phyloP scores from a whole-genome alignment of 345 rosid species.

The Rhizophora apiculata region DNA sequence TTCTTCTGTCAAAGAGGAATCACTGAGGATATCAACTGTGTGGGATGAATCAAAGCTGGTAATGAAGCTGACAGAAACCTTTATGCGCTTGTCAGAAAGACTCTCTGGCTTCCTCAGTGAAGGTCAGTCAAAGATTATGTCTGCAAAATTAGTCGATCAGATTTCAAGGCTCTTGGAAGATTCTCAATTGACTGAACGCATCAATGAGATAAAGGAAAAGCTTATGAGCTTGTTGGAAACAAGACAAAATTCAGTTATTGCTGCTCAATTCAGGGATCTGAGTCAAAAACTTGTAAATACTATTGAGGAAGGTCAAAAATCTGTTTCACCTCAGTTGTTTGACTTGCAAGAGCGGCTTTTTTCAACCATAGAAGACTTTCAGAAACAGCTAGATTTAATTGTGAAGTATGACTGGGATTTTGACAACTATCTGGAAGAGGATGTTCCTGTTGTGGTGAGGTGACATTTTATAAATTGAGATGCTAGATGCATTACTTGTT shows the following conservation, averaged over 20 bases:
- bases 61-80: constrained; percentile 59
- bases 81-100: constrained; percentile 78
- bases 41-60: constrained; percentile 78
- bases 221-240: constrained; percentile 71
- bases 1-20: constrained; percentile 40
- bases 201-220: constrained; percentile 64
- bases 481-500: constrained; percentile 19
- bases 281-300: constrained; percentile 68
- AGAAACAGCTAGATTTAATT: constrained; percentile 89
- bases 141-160: constrained; percentile 73
- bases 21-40: constrained; percentile 34
- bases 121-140: constrained; percentile 70
- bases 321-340: constrained; percentile 80
- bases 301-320: constrained; percentile 74
- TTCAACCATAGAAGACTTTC: constrained; percentile 80
- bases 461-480: constrained; percentile 39
- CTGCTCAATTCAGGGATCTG: constrained; percentile 66
- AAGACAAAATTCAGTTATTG: constrained; percentile 69
- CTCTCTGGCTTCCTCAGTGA: constrained; percentile 89
- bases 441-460: constrained; percentile 99
- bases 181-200: constrained; percentile 62
- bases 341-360: constrained; percentile 78
- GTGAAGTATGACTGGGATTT: constrained; percentile 95
- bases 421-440: constrained; percentile 88
- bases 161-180: constrained; percentile 73